Conservation (phyloP, 352 stramenopile species). For the Globisporangium carolinianum region DNA sequence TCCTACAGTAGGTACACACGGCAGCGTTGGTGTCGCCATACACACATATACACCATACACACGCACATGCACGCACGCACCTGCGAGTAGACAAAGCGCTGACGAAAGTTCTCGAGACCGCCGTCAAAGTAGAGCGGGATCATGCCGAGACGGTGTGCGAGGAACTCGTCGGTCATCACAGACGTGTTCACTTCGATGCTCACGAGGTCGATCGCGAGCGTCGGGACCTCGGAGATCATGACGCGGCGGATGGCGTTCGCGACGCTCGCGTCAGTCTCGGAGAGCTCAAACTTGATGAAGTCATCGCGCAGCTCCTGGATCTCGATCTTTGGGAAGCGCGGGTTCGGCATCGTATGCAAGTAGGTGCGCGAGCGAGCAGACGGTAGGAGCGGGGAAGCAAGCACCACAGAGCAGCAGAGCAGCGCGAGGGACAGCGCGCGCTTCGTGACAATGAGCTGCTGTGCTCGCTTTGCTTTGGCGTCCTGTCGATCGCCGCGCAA, state of each 20-base stretch:
- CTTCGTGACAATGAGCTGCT: background rate
- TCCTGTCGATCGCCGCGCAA: constrained; percentile 8
- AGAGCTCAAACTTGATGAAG: constrained; percentile 97
- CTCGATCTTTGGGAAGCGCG: constrained; percentile 91
- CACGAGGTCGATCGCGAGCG: constrained; percentile 98
- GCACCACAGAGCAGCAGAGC: no score
- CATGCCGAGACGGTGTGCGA: constrained; percentile 96
- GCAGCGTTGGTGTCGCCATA: constrained; percentile 7
- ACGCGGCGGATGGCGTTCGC: constrained; percentile 96
- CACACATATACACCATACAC: background rate
- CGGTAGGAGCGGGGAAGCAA: no score
- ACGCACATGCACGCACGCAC: constrained; percentile 3
- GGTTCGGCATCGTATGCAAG: constrained; percentile 62
- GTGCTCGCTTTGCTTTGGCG: background rate
- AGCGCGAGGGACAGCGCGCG: background rate
- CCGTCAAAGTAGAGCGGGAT: constrained; percentile 92
- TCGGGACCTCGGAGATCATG: constrained; percentile 97
- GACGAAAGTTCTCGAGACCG: constrained; percentile 83
- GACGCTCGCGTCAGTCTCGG: constrained; percentile 94
- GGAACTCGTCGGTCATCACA: constrained; percentile 98
- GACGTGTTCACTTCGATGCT: constrained; percentile 97
- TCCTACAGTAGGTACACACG: constrained; percentile 31
- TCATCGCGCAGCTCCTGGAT: constrained; percentile 92
- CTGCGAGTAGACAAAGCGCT: constrained; percentile 86
- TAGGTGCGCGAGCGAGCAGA: background rate